Percentiles rank a stretch among this genome's conserved stretches.
phyloP scores from a whole-genome alignment of 805 yeast genomes.

The Tetrapisispora fleetii region DNA sequence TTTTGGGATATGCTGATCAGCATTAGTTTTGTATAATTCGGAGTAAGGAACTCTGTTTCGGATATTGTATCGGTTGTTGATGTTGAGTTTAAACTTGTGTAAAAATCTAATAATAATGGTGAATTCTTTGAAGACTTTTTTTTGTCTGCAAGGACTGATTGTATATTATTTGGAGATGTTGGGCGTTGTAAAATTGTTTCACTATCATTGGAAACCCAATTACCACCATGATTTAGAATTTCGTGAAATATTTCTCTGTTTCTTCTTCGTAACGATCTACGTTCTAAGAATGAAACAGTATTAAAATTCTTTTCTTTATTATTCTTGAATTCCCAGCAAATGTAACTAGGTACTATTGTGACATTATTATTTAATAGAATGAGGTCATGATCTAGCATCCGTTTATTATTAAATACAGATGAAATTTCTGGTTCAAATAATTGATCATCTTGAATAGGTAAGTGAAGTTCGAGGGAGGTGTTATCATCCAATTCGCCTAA shows the following conservation, averaged over 20 bases:
- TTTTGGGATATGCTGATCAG: not conserved
- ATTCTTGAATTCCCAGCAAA: conserved; percentile 1
- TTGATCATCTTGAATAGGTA: not conserved
- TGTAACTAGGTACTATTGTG: not conserved
- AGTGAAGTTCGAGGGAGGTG: not conserved
- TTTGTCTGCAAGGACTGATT: not conserved
- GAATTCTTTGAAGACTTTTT: not conserved
- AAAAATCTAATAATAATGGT: not conserved
- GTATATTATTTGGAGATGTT: not conserved
- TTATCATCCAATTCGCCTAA: not conserved
- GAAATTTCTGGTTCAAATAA: not conserved
- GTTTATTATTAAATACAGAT: not conserved
- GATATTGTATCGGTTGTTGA: not conserved
- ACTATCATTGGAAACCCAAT: not conserved
- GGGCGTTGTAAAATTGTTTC: not conserved
- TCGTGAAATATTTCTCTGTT: not conserved
- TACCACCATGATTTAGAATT: conserved; percentile 1
- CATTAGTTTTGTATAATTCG: not conserved
- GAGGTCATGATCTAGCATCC: not conserved
- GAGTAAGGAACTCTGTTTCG: not conserved
- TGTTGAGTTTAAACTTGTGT: not conserved
- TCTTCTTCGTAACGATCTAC: conserved; percentile 1
- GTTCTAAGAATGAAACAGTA: not conserved
- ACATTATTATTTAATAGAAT: not conserved
- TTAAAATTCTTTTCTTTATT: not conserved